A percentile compares a stretch with the other conserved stretches of the same genome.
phyloP scores from a whole-genome alignment of 2,329 filamentous ascomycete species.

The Scytalidium sp. region DNA sequence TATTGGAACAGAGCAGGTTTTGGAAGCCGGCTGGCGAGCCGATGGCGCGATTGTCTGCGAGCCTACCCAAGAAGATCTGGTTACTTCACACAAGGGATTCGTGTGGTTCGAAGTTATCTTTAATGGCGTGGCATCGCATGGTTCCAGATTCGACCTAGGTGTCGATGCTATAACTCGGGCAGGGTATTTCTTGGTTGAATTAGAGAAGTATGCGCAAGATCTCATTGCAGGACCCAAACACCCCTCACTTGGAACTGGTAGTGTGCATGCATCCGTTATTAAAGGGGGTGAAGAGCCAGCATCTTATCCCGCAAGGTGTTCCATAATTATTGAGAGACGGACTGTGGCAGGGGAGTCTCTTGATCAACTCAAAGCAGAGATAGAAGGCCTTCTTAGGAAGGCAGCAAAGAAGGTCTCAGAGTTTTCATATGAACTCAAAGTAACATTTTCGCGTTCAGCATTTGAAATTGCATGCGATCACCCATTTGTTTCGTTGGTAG shows the following conservation, averaged over 20 bases:
- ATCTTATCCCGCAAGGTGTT: constrained; percentile 48
- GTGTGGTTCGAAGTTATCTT: constrained; percentile 41
- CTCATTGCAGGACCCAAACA: constrained; percentile 25
- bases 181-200: constrained; percentile 42
- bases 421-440: constrained; percentile 38
- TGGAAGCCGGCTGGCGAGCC: constrained; percentile 49
- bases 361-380: constrained; percentile 33
- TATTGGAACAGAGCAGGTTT: constrained; percentile 47
- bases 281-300: constrained; percentile 49
- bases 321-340: constrained; percentile 44
- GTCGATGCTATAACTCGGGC: constrained; percentile 47
- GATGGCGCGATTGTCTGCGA: constrained; percentile 50
- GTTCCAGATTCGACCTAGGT: constrained; percentile 40
- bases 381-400: constrained; percentile 33
- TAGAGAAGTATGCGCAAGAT: constrained; percentile 38
- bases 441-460: constrained; percentile 39
- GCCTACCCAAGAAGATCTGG: constrained; percentile 40
- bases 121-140: constrained; percentile 39
- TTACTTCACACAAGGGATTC: constrained; percentile 49
- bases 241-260: constrained; percentile 32
- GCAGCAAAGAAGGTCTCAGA: constrained; percentile 29
- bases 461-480: constrained; percentile 39
- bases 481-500: constrained; percentile 28
- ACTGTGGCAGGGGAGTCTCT: constrained; percentile 42
- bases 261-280: constrained; percentile 45